Evolutionary conservation across 192 early-diverging fungal species (phyloP), one percentile per base, ranked within the genome.

Genomic region (Gigaspora rosea): DNA sequence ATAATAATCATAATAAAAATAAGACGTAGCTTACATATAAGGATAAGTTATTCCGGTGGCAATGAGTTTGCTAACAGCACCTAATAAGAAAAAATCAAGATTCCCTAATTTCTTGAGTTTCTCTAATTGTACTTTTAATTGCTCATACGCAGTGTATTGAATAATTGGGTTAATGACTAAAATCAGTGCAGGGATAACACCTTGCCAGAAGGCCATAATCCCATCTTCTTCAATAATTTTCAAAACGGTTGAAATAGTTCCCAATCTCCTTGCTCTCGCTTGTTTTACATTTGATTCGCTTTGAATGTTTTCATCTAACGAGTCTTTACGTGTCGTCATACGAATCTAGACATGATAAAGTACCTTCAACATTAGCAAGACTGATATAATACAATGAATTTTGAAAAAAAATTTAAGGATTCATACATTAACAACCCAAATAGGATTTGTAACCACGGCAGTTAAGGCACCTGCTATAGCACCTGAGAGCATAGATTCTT

Each of bases 81-180:
- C 98, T 63, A 99, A 88, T 41, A 97, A 72, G 87, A 99, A 99
- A 80, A 98, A 96, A 86, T 99, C 95, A 48, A 96, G 82, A 79
- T 89, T 91, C 22, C 88, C 87, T 20, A 97, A 88, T 52, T 83
- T 85, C 35, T 82, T 83, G 3, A 71, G 78, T 80, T 91, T 89
- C 46, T 87, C 73, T 52, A 91, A 84, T 32, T 79, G 82, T 59
- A 85, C 87, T 89, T 95, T 95, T 74, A 98, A 78, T 84, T 94
- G 93, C 87, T 99, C 98, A 89, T 97, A 99, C 8, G 92, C 93
- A 8, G 98, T 98, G 86, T 97, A 99, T 88, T 99, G 98, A 83
- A 99, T 99, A 71, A 99, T 96, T 57, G 98, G 98, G 87, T 99
- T 99, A 86, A 94, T 95, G 62, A 99, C 98, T 83, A 99, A 87